Evolutionary conservation across 768 basidiomycete genomes (phyloP).

Genomic region (Tulasnella sp.): DNA sequence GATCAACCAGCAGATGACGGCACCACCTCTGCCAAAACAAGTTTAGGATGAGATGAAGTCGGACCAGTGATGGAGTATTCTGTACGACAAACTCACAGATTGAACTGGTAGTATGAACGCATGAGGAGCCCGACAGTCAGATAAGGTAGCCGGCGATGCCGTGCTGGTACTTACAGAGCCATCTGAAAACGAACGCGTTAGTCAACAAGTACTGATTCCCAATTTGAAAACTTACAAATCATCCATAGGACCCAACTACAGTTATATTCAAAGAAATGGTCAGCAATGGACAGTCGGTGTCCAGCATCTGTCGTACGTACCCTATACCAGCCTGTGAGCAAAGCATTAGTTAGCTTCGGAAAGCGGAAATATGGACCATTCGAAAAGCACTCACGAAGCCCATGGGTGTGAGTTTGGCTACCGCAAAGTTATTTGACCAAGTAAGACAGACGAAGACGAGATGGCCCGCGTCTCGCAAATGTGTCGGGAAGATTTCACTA

Average conservation of each 20-base stretch:
- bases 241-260: conserved; percentile 28
- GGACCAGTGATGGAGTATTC: background rate
- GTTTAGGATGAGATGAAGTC: background rate
- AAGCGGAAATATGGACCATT: background rate
- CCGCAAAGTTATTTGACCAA: conserved; percentile 31
- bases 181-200: background rate
- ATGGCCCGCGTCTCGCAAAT: conserved; percentile 30
- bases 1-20: conserved; percentile 24
- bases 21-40: conserved; percentile 19
- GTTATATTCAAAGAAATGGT: background rate
- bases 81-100: conserved; percentile 15
- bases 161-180: background rate
- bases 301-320: background rate
- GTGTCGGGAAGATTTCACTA: conserved; percentile 29
- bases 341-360: background rate
- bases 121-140: background rate
- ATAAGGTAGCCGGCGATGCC: background rate
- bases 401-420: conserved; percentile 31
- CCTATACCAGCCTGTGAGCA: conserved; percentile 25
- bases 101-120: conserved; percentile 16
- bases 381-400: conserved; percentile 29
- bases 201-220: background rate
- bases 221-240: conserved; percentile 23
- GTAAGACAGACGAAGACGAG: conserved; percentile 29
- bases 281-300: too few species aligned